Evolutionary conservation across 129 eudicot genomes (phyloP).

Genomic region (Logfia minima): DNA sequence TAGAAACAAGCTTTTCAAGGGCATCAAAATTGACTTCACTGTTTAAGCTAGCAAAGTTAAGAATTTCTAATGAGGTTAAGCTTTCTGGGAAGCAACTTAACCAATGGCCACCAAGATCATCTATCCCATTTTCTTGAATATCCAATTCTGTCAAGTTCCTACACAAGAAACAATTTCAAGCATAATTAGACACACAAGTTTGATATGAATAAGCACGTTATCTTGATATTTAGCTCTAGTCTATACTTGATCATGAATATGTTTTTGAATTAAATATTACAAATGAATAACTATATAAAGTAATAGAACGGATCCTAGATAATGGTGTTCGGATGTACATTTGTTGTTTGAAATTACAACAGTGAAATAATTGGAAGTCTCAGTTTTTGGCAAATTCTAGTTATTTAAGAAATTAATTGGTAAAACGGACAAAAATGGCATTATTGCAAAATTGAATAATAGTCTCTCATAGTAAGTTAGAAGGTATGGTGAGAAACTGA

Average conservation of each 20-base stretch:
- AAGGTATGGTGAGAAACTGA: too few relatives aligned
- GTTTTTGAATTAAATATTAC: neutral
- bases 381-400: neutral
- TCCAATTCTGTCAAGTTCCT: conserved; percentile 79
- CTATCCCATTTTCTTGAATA: conserved; percentile 68
- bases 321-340: neutral
- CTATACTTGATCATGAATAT: neutral
- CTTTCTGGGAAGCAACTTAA: conserved; percentile 39
- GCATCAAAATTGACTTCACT: conserved; percentile 67
- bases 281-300: neutral
- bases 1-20: conserved; percentile 64
- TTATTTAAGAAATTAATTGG: neutral
- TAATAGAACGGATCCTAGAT: neutral
- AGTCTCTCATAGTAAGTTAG: neutral
- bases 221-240: neutral
- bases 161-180: neutral
- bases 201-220: too few relatives aligned
- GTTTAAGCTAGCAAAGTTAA: conserved; percentile 65
- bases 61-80: conserved; percentile 53
- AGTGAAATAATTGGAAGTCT: neutral
- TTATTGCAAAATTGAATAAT: neutral
- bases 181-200: neutral
- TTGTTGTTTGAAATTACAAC: neutral
- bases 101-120: conserved; percentile 64
- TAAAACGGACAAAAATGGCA: neutral